Evolutionary conservation across 2,329 filamentous ascomycete genomes (phyloP).

Genomic region (Verticillium nonalfalfae): DNA sequence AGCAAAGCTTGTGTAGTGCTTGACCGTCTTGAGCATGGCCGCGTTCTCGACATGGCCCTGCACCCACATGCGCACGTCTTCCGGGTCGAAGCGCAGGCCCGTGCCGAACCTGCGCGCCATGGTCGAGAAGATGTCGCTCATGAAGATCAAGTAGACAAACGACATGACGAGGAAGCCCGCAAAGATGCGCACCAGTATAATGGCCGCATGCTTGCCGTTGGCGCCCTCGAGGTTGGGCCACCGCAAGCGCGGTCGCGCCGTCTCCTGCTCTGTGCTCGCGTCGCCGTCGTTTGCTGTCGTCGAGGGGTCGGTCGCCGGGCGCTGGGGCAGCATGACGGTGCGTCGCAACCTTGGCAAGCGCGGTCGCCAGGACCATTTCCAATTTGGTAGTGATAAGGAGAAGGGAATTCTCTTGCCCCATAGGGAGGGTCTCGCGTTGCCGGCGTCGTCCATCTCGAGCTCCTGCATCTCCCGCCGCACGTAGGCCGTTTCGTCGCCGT

Average conservation of each 20-base stretch:
- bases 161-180: slow-evolving; percentile 70
- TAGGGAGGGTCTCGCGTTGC: slow-evolving; percentile 30
- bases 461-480: slow-evolving; percentile 81
- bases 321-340: slow-evolving; percentile 40
- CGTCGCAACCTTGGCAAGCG: slow-evolving; percentile 41
- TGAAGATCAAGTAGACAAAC: slow-evolving; percentile 78
- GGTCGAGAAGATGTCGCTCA: slow-evolving; percentile 73
- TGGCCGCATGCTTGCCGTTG: slow-evolving; percentile 12
- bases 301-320: slow-evolving; percentile 15
- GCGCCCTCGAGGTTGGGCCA: not conserved
- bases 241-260: not conserved
- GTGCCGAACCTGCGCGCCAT: slow-evolving; percentile 56
- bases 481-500: slow-evolving; percentile 52
- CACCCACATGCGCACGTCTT: slow-evolving; percentile 71
- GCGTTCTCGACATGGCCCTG: slow-evolving; percentile 65
- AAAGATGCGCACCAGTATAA: slow-evolving; percentile 67
- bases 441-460: slow-evolving; percentile 65
- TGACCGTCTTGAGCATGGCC: slow-evolving; percentile 65
- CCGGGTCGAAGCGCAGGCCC: slow-evolving; percentile 70
- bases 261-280: not conserved
- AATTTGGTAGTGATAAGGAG: slow-evolving; percentile 43
- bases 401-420: slow-evolving; percentile 53
- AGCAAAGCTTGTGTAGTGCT: slow-evolving; percentile 75
- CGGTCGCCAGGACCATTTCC: slow-evolving; percentile 50
- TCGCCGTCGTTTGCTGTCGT: slow-evolving; percentile 3